These are phyloP conservation scores for Ogataea angusta DNA, from an alignment of 805 yeast species.

Conservation along the genomic window DNA sequence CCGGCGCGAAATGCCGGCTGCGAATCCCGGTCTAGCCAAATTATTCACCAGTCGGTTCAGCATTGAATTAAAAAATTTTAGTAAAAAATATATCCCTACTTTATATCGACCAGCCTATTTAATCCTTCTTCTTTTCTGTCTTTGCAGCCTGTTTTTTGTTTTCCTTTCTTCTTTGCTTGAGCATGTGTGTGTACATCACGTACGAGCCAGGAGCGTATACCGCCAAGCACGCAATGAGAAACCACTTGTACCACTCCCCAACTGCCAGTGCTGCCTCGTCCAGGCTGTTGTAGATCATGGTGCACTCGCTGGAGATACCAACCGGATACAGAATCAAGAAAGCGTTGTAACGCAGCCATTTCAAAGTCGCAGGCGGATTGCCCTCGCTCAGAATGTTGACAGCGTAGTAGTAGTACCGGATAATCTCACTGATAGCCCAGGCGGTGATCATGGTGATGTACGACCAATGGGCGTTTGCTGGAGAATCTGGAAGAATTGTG, in stretches of 20 bases:
- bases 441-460: slow-evolving; percentile 70
- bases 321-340: slow-evolving; percentile 83
- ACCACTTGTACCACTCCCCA: slow-evolving; percentile 50
- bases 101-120: background rate
- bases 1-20: slow-evolving; percentile 1
- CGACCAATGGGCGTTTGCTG: slow-evolving; percentile 55
- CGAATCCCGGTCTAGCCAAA: slow-evolving; percentile 1
- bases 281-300: slow-evolving; percentile 66
- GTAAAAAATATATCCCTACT: slow-evolving; percentile 1
- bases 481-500: slow-evolving; percentile 67
- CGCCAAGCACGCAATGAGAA: slow-evolving; percentile 54
- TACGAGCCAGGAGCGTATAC: slow-evolving; percentile 87
- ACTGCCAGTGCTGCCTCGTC: slow-evolving; percentile 57
- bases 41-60: slow-evolving; percentile 5
- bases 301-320: slow-evolving; percentile 85
- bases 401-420: slow-evolving; percentile 86
- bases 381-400: slow-evolving; percentile 51
- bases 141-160: slow-evolving; percentile 37
- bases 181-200: slow-evolving; percentile 81
- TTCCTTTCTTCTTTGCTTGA: slow-evolving; percentile 80
- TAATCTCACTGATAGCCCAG: slow-evolving; percentile 93
- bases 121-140: slow-evolving; percentile 6
- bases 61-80: slow-evolving; percentile 4
- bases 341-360: slow-evolving; percentile 76
- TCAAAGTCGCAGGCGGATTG: slow-evolving; percentile 54